Base-by-base conservation (phyloP, 805 yeast species). In the Ogataea allantospora region DNA sequence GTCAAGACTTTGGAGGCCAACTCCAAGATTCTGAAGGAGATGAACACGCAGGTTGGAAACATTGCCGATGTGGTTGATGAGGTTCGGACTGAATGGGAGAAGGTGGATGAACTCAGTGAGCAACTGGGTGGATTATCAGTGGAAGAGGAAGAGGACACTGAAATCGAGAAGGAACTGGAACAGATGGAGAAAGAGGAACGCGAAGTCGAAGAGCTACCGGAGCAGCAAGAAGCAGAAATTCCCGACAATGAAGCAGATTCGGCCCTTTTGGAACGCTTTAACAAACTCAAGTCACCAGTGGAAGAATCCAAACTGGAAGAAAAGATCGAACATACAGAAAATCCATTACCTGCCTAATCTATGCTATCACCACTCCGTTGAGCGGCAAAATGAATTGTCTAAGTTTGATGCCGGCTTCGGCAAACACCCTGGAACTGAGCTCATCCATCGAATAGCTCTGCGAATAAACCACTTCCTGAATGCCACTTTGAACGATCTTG, bases 361-460 rank as follows among this genome's bases (percentile, higher is more conserved):
- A 26, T 11, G 30, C 29, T n/a, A 38, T 27, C 17, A 57, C 52
- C 2, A 58, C 50, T 4, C 63, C 63, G 17, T 46, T 41, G n/a
- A 48, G 35, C 11, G 74, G 68, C 14, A 71, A 65, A 2, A 54
- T 63, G 44, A 65, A 80, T 51, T 82, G 86, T 48, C 97, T 71
- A 13, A 93, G 64, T 8, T 63, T 54, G 4, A 91, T 81, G 0
- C 87, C 84, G 0, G 89, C 97, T 39, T 78, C 79, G 31, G 69
- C 68, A 58, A 91, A 70, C 0, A 93, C 91, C 33, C 68, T 65
- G 32, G 80, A 81, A 17, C 91, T 78, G n/a, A 72, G 68, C 7
- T 67, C 75, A 58, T 93, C 99, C 98, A 93, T 93, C 28, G 88
- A 80, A 58, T 93, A 93, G 42, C 87, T 78, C 60, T 86, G 95